Percentiles rank a stretch among this genome's conserved stretches.
phyloP scores from a whole-genome alignment of 306 rosid species.

The Cicer pinnatifidum region DNA sequence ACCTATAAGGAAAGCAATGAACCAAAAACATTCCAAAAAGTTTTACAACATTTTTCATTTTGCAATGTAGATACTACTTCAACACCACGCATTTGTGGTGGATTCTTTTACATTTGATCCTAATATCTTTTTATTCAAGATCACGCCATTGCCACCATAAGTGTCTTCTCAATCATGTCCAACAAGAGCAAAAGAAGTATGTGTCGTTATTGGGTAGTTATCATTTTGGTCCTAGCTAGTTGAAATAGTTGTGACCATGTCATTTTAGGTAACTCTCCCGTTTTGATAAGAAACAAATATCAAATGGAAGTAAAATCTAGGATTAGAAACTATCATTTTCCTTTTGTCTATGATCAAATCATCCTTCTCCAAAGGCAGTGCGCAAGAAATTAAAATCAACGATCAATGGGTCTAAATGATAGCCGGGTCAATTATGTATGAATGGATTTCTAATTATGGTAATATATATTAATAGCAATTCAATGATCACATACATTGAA shows the following conservation, averaged over 20 bases:
- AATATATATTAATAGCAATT: constrained; percentile 11
- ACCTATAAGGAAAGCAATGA: constrained; percentile 42
- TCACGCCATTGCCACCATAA: constrained; percentile 34
- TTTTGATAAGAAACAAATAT: constrained; percentile 17
- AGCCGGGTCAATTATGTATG: constrained; percentile 5
- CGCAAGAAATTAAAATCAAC: constrained; percentile 23
- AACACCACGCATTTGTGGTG: constrained; percentile 35
- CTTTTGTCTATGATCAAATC: constrained; percentile 33
- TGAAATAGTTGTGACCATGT: constrained; percentile 19
- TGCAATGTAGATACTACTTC: constrained; percentile 20
- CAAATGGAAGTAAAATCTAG: constrained; percentile 15
- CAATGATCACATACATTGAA: constrained; percentile 37
- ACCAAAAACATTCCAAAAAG: constrained; percentile 40
- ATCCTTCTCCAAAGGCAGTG: constrained; percentile 26
- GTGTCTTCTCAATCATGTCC: constrained; percentile 40
- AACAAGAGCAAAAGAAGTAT: constrained; percentile 14
- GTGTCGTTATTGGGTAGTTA: constrained; percentile 13
- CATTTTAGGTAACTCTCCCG: constrained; percentile 22
- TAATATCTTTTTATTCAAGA: constrained; percentile 35
- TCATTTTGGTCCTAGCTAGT: constrained; percentile 21
- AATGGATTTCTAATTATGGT: constrained; percentile 37
- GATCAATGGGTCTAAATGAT: constrained; percentile 20
- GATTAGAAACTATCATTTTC: constrained; percentile 28
- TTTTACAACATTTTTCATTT: constrained; percentile 41
- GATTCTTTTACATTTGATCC: constrained; percentile 5